These are phyloP conservation scores for maize (Zea mays) DNA, from an alignment of 176 grass and related monocot genomes.

Conservation along the genomic window Zm-B73-REFERENCE-NAM-5.0 NC_050101.1:144546501-144547000, in stretches of 20 bases:
- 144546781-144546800: background rate
- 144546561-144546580: too few species aligned
- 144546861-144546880: background rate
- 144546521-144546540: too few species aligned
- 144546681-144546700: constrained; percentile 8
- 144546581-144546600: background rate
- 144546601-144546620: too few species aligned
- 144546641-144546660: constrained; percentile 5
- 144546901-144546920: background rate
- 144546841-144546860: background rate
- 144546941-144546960: background rate
- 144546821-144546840: background rate
- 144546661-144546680: background rate
- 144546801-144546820: background rate
- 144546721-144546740: background rate
- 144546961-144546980: background rate
- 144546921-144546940: background rate
- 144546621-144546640: background rate
- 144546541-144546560: too few species aligned
- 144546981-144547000: background rate
- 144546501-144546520: too few species aligned
- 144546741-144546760: background rate
- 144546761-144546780: background rate
- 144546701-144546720: background rate
- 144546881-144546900: background rate